Conservation (phyloP, 192 early-diverging fungal genomes). For the Coemansia sp. region DNA sequence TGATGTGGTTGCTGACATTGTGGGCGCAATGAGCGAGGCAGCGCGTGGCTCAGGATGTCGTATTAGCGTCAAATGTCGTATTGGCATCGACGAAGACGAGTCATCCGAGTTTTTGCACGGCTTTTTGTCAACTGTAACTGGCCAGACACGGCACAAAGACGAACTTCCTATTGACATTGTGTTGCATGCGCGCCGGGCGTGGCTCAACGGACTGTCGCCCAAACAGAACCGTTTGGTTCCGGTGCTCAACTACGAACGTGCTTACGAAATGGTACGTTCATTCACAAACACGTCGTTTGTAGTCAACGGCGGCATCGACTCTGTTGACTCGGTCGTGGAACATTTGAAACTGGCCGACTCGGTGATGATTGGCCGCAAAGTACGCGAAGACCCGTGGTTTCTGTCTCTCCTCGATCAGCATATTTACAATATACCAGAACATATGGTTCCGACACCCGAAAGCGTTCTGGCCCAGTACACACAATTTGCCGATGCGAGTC, state of each 20-base stretch:
- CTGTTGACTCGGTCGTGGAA: slow-evolving; percentile 43
- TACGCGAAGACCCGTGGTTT: slow-evolving; percentile 69
- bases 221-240: slow-evolving; percentile 69
- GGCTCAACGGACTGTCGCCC: slow-evolving; percentile 64
- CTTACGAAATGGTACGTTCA: slow-evolving; percentile 53
- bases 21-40: slow-evolving; percentile 56
- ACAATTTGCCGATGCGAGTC: slow-evolving; percentile 31
- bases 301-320: slow-evolving; percentile 69
- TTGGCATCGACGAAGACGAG: slow-evolving; percentile 71
- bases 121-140: slow-evolving; percentile 32
- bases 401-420: slow-evolving; percentile 58
- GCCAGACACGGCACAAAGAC: background rate
- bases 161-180: slow-evolving; percentile 48
- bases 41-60: slow-evolving; percentile 34
- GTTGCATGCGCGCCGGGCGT: slow-evolving; percentile 70
- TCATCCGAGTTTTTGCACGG: slow-evolving; percentile 58
- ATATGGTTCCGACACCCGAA: slow-evolving; percentile 1
- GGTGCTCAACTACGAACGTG: slow-evolving; percentile 62
- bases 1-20: slow-evolving; percentile 55
- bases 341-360: slow-evolving; percentile 59
- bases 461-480: slow-evolving; percentile 29
- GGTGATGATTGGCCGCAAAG: slow-evolving; percentile 71
- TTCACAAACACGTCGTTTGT: slow-evolving; percentile 60
- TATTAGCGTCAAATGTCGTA: slow-evolving; percentile 73
- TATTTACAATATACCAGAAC: slow-evolving; percentile 20